A percentile compares a stretch with the other conserved stretches of the same genome.
Evolutionary conservation across 129 eudicot genomes (phyloP).

Genomic region (Lonicera japonica): DNA sequence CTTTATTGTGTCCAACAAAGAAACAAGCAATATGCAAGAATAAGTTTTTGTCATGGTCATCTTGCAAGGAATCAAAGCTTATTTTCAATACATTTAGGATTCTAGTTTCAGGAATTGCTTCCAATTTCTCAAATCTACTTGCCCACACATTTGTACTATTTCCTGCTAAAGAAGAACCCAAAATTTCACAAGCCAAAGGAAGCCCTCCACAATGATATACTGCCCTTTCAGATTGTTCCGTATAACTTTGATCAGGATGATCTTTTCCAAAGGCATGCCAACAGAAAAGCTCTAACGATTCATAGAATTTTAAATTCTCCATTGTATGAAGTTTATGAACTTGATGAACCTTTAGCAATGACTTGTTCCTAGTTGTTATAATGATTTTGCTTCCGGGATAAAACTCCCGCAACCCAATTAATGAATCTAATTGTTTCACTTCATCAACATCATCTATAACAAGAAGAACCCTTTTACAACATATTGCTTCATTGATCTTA

Average conservation of each 20-base stretch:
- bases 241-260: neutral
- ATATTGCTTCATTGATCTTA: conserved; percentile 13
- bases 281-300: conserved; percentile 29
- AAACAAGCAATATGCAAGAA: conserved; percentile 42
- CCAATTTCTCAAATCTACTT: conserved; percentile 14
- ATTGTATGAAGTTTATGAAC: conserved; percentile 8
- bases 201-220: conserved; percentile 19
- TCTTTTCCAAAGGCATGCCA: conserved; percentile 30
- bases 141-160: conserved; percentile 4
- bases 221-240: conserved; percentile 5
- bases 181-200: conserved; percentile 27
- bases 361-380: conserved; percentile 14
- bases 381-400: conserved; percentile 27
- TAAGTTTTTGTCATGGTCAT: conserved; percentile 10
- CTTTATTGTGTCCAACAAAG: conserved; percentile 14
- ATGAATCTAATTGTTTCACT: conserved; percentile 4
- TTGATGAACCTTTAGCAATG: conserved; percentile 1
- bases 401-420: conserved; percentile 23
- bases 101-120: neutral
- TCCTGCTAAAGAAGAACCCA: conserved; percentile 21
- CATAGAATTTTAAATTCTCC: neutral
- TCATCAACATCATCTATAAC: conserved; percentile 35
- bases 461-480: conserved; percentile 6
- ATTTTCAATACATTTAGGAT: conserved; percentile 7
- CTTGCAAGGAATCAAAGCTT: conserved; percentile 16